Evolutionary conservation across 73 alveolate genomes (phyloP).

Genomic region (Paramecium pentaurelia): DNA sequence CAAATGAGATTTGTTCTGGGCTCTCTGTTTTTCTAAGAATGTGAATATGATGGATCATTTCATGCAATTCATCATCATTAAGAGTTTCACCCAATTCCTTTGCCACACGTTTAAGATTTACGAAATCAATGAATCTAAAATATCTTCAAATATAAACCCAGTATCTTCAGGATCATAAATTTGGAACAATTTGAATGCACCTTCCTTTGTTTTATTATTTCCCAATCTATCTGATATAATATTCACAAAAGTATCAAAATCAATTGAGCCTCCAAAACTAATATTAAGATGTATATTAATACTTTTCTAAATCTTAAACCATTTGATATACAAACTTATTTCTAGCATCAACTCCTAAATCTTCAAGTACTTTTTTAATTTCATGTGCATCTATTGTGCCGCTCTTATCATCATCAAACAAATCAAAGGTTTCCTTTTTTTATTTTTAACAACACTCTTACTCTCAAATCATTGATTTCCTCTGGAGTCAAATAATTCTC

Average conservation of each 20-base stretch:
- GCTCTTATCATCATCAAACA: constrained; percentile 74
- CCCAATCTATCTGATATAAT: constrained; percentile 66
- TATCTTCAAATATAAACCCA: constrained; percentile 38
- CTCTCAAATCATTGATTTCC: constrained; percentile 38
- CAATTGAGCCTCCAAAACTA: constrained; percentile 68
- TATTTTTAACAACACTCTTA: background rate
- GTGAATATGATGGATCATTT: constrained; percentile 38
- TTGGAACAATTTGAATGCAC: constrained; percentile 64
- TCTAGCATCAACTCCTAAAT: constrained; percentile 74
- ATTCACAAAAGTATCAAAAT: constrained; percentile 71
- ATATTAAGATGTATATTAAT: background rate
- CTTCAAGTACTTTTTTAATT: constrained; percentile 74
- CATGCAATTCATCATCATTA: constrained; percentile 31
- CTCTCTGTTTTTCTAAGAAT: constrained; percentile 24
- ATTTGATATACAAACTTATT: constrained; percentile 66
- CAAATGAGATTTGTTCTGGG: background rate
- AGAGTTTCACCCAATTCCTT: constrained; percentile 36
- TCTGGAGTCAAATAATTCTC: constrained; percentile 23
- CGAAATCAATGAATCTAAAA: constrained; percentile 20
- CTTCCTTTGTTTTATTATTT: constrained; percentile 71
- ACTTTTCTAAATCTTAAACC: constrained; percentile 63
- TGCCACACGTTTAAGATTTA: constrained; percentile 29
- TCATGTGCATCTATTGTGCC: constrained; percentile 73
- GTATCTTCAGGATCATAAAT: constrained; percentile 48
- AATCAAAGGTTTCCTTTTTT: constrained; percentile 78